Evolutionary conservation across 192 early-diverging fungal species (phyloP).

Genomic region (Fimicolochytrium jonesii): DNA sequence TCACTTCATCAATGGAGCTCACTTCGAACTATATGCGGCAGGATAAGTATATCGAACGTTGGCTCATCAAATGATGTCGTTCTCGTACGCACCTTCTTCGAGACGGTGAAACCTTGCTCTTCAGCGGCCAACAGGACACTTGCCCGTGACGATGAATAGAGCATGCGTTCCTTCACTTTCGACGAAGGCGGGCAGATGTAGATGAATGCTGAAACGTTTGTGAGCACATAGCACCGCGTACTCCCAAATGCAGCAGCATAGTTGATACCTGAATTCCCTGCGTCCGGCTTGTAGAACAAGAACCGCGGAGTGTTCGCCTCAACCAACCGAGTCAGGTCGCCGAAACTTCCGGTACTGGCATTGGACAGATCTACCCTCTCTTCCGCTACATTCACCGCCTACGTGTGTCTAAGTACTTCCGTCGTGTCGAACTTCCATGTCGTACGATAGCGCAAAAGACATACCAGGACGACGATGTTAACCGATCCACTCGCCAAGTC

Average conservation of each 20-base stretch:
- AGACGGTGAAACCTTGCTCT: not conserved
- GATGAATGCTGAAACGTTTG: slow-evolving; percentile 62
- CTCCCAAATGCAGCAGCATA: not conserved
- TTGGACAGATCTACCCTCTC: too few relatives aligned
- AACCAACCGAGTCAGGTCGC: too few relatives aligned
- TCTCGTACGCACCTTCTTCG: too few relatives aligned
- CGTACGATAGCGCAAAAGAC: too few relatives aligned
- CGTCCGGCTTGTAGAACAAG: slow-evolving; percentile 14
- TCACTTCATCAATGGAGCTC: slow-evolving; percentile 26
- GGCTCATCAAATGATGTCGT: not conserved
- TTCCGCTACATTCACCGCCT: too few relatives aligned
- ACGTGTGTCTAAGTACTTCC: too few relatives aligned
- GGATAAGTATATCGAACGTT: not conserved
- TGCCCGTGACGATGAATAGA: slow-evolving; percentile 72
- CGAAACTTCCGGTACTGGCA: too few relatives aligned
- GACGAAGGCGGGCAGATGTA: slow-evolving; percentile 79
- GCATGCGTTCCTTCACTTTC: slow-evolving; percentile 86
- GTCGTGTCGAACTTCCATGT: too few relatives aligned
- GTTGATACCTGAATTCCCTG: not conserved
- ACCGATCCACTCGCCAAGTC: slow-evolving; percentile 59
- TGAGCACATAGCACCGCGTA: not conserved
- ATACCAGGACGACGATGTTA: slow-evolving; percentile 65
- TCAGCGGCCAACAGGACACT: not conserved
- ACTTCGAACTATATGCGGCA: slow-evolving; percentile 22
- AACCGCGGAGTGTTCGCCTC: too few relatives aligned